Conservation (phyloP, 139 green algal genomes). For the Monoraphidium neglectum region DNA sequence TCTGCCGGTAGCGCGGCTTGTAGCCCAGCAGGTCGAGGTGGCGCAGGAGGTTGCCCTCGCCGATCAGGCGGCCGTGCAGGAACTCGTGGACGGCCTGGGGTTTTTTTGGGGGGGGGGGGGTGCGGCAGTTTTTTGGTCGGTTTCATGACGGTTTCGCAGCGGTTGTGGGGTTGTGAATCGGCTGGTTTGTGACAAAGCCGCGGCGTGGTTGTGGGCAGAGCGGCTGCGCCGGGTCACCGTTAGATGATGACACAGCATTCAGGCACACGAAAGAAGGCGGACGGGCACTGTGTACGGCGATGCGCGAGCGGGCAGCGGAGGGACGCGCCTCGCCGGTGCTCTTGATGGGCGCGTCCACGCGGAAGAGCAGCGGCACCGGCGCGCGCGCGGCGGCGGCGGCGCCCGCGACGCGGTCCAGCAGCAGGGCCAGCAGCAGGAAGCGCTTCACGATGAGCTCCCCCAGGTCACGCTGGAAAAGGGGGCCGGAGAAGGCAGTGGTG, state of each 20-base stretch:
- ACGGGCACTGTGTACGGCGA: too few relatives aligned
- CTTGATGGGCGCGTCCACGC: constrained; percentile 49
- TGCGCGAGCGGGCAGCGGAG: too few relatives aligned
- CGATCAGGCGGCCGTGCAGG: constrained; percentile 62
- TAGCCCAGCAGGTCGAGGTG: constrained; percentile 74
- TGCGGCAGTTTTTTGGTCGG: neutral
- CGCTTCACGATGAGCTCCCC: constrained; percentile 70
- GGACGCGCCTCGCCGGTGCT: constrained; percentile 62
- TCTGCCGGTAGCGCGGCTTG: constrained; percentile 63
- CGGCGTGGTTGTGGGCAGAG: neutral
- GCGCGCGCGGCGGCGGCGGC: constrained; percentile 14
- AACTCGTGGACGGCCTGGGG: constrained; percentile 61
- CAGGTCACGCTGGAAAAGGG: constrained; percentile 46
- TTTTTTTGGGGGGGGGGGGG: neutral
- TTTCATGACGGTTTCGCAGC: neutral
- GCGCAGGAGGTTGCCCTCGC: constrained; percentile 74
- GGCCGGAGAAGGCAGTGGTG: neutral
- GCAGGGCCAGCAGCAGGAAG: constrained; percentile 76
- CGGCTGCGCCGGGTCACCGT: too few relatives aligned
- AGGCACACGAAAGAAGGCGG: too few relatives aligned
- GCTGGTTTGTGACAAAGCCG: neutral
- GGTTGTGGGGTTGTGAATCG: neutral
- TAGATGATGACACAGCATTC: too few relatives aligned
- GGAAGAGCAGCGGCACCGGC: constrained; percentile 64
- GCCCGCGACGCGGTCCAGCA: constrained; percentile 68